Conservation (phyloP, 2,329 filamentous ascomycete species). For the Cadophora luteo-olivacea region DNA sequence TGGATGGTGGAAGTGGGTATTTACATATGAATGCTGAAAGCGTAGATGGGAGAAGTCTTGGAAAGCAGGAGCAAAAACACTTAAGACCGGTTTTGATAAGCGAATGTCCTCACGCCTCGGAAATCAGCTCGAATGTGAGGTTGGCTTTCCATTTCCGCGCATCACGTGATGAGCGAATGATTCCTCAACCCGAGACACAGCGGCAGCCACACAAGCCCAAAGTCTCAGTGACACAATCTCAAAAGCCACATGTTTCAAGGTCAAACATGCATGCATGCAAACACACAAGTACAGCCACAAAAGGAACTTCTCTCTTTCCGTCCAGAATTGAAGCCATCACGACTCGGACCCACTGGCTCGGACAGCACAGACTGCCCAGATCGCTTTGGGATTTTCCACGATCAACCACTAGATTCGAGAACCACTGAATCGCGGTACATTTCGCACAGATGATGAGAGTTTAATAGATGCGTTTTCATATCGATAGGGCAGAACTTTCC, state of each 20-base stretch:
- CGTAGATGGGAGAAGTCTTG: too few relatives aligned
- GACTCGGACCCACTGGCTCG: conserved; percentile 2
- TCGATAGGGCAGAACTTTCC: not conserved
- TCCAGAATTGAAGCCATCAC: not conserved
- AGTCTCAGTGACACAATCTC: not conserved
- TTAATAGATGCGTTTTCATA: not conserved
- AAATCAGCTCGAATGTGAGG: too few relatives aligned
- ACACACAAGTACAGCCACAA: too few relatives aligned
- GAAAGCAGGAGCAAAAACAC: too few relatives aligned
- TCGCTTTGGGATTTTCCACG: not conserved
- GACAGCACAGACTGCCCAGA: not conserved
- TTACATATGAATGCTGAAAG: too few relatives aligned
- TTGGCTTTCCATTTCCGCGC: too few relatives aligned
- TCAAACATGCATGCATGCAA: not conserved
- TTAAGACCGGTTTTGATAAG: too few relatives aligned
- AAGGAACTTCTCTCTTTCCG: not conserved
- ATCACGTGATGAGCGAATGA: too few relatives aligned
- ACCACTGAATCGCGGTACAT: not conserved
- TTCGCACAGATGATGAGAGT: not conserved
- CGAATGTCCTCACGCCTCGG: too few relatives aligned
- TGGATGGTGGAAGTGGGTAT: too few relatives aligned
- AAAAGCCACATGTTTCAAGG: not conserved
- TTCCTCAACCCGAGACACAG: not conserved
- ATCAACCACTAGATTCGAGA: not conserved
- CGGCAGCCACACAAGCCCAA: not conserved